These are phyloP conservation scores for Talaromyces pinophilus DNA, from an alignment of 2,329 filamentous ascomycete species.

Conservation along the genomic window DNA sequence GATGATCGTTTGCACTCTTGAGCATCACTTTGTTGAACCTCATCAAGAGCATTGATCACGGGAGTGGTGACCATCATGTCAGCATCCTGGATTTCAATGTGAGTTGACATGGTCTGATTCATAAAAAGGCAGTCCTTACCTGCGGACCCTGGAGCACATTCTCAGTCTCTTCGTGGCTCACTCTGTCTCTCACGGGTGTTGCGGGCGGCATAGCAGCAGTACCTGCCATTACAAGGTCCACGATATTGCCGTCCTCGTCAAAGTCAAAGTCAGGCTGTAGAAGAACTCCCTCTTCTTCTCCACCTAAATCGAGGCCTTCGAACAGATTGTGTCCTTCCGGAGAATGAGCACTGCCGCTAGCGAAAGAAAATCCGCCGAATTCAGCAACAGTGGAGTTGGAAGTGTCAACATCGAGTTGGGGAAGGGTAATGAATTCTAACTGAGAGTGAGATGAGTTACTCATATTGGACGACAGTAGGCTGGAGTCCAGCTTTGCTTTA, in stretches of 20 bases:
- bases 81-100: neutral
- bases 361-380: conserved; percentile 42
- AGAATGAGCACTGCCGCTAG: conserved; percentile 46
- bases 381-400: conserved; percentile 48
- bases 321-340: conserved; percentile 36
- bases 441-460: conserved; percentile 35
- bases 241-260: conserved; percentile 62
- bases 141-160: conserved; percentile 26
- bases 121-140: conserved; percentile 30
- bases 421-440: conserved; percentile 29
- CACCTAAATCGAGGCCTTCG: conserved; percentile 31
- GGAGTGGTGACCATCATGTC: neutral
- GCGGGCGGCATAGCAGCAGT: conserved; percentile 31
- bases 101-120: neutral
- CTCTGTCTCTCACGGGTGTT: conserved; percentile 41
- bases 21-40: neutral
- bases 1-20: conserved; percentile 35
- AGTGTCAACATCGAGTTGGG: conserved; percentile 52
- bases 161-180: conserved; percentile 34
- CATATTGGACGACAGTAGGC: conserved; percentile 38
- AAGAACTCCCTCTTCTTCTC: conserved; percentile 49
- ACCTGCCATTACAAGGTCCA: conserved; percentile 44
- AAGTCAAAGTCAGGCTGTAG: conserved; percentile 61
- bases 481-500: conserved; percentile 28
- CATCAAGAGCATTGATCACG: neutral